A percentile compares a stretch with the other conserved stretches of the same genome.
Conservation (phyloP, 1,139 yeast genomes). For the Groenewaldozyma sp. region DNA sequence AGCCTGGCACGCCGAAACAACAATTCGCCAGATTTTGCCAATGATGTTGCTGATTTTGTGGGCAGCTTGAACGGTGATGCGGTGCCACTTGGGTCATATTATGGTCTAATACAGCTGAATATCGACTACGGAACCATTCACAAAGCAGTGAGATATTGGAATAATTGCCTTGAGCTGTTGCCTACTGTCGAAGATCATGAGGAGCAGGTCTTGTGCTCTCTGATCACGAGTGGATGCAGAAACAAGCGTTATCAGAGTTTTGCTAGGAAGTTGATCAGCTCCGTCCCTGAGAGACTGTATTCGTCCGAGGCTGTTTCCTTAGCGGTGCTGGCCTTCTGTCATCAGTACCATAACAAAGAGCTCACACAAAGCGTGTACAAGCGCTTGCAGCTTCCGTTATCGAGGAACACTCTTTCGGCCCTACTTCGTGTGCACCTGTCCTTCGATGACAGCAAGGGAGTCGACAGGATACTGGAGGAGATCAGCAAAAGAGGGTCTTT, state of each 20-base stretch:
- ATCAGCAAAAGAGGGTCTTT: slow-evolving; percentile 17
- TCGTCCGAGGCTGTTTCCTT: slow-evolving; percentile 20
- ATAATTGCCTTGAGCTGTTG: slow-evolving; percentile 4
- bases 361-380: slow-evolving; percentile 19
- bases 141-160: slow-evolving; percentile 14
- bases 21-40: slow-evolving; percentile 17
- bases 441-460: slow-evolving; percentile 34
- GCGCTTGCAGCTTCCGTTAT: slow-evolving; percentile 17
- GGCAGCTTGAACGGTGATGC: slow-evolving; percentile 13
- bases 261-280: slow-evolving; percentile 20
- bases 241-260: slow-evolving; percentile 10
- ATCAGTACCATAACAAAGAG: slow-evolving; percentile 15
- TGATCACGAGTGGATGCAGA: slow-evolving; percentile 20
- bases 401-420: slow-evolving; percentile 27
- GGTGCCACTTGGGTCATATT: slow-evolving; percentile 12
- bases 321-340: slow-evolving; percentile 19
- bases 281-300: slow-evolving; percentile 21
- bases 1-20: slow-evolving; percentile 5
- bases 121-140: slow-evolving; percentile 11
- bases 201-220: slow-evolving; percentile 12
- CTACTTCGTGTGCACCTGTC: slow-evolving; percentile 34
- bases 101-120: slow-evolving; percentile 13
- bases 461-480: slow-evolving; percentile 32
- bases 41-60: slow-evolving; percentile 15
- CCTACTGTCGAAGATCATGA: slow-evolving; percentile 9